Evolutionary conservation across 768 basidiomycete genomes (phyloP).

Genomic region (Lactarius deliciosus): DNA sequence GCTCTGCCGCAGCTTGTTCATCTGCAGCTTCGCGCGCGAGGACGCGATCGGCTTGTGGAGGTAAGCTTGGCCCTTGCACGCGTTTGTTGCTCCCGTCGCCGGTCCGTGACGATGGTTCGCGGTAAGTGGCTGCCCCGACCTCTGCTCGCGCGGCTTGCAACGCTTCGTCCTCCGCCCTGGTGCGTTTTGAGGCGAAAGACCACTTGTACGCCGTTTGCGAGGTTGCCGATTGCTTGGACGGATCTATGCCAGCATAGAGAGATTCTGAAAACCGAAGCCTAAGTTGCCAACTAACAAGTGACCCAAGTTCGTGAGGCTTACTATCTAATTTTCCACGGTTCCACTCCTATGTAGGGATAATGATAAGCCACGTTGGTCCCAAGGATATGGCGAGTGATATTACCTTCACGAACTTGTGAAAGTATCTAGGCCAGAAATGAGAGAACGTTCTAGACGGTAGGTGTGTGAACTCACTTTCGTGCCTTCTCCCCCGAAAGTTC

Average conservation of each 20-base stretch:
- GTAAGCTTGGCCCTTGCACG: conserved; percentile 65
- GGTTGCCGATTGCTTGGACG: conserved; percentile 54
- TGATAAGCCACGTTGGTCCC: conserved; percentile 16
- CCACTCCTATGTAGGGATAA: conserved; percentile 55
- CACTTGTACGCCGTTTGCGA: conserved; percentile 84
- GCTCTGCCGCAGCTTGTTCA: conserved; percentile 54
- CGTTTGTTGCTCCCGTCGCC: conserved; percentile 38
- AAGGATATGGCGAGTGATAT: conserved; percentile 27
- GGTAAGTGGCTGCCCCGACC: conserved; percentile 50
- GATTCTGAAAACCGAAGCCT: conserved; percentile 39
- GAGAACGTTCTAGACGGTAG: conserved; percentile 34
- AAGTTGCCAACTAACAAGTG: neutral
- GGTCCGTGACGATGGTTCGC: conserved; percentile 26
- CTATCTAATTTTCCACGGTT: conserved; percentile 74
- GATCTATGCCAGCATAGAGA: conserved; percentile 61
- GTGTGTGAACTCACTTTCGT: conserved; percentile 52
- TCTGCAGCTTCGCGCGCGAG: conserved; percentile 62
- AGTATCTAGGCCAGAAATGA: conserved; percentile 57
- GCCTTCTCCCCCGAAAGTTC: conserved; percentile 81
- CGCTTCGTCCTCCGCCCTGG: conserved; percentile 56
- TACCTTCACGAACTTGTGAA: conserved; percentile 89
- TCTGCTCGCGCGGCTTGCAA: conserved; percentile 59
- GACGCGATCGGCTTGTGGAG: conserved; percentile 65
- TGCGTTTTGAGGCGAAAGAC: conserved; percentile 73
- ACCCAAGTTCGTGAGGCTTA: conserved; percentile 36